A percentile compares a stretch with the other conserved stretches of the same genome.
phyloP scores from a whole-genome alignment of 2,329 filamentous ascomycete genomes.

The Huntiella abstrusa region DNA sequence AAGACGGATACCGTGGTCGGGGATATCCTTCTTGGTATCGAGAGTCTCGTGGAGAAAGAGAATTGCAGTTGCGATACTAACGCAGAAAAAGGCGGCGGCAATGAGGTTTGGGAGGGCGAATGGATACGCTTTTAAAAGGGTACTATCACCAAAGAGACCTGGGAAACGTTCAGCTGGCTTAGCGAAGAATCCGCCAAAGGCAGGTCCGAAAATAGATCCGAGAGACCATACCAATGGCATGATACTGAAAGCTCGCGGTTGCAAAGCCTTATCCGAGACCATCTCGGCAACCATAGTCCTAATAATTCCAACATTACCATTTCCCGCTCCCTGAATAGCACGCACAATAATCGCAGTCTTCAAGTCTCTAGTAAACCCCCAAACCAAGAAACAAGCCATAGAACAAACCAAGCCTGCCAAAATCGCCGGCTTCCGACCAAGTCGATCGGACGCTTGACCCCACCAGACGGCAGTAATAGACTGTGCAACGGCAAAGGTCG shows the following conservation, averaged over 20 bases:
- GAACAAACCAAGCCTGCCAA: conserved; percentile 55
- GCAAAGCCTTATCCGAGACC: conserved; percentile 69
- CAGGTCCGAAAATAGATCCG: conserved; percentile 73
- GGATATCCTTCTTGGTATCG: conserved; percentile 44
- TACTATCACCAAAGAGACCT: conserved; percentile 43
- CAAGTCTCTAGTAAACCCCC: conserved; percentile 66
- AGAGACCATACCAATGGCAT: conserved; percentile 87
- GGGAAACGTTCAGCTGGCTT: conserved; percentile 63
- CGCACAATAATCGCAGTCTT: conserved; percentile 63
- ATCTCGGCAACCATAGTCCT: conserved; percentile 84
- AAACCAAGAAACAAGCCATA: conserved; percentile 63
- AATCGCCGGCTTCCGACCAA: conserved; percentile 70
- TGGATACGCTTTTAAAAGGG: conserved; percentile 57
- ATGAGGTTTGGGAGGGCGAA: conserved; percentile 74
- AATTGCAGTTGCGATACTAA: conserved; percentile 54
- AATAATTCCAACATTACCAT: conserved; percentile 89
- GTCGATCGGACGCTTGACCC: conserved; percentile 57
- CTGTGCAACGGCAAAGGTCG: conserved; percentile 54
- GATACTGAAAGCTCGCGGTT: conserved; percentile 74
- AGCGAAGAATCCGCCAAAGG: conserved; percentile 71
- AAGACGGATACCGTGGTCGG: conserved; percentile 58
- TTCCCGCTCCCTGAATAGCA: conserved; percentile 62
- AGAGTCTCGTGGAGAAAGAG: conserved; percentile 81
- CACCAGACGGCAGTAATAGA: conserved; percentile 54
- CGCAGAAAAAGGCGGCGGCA: conserved; percentile 54